Evolutionary conservation across 208 protist genomes (phyloP).

Genomic region (Novymonas esmeraldas): DNA sequence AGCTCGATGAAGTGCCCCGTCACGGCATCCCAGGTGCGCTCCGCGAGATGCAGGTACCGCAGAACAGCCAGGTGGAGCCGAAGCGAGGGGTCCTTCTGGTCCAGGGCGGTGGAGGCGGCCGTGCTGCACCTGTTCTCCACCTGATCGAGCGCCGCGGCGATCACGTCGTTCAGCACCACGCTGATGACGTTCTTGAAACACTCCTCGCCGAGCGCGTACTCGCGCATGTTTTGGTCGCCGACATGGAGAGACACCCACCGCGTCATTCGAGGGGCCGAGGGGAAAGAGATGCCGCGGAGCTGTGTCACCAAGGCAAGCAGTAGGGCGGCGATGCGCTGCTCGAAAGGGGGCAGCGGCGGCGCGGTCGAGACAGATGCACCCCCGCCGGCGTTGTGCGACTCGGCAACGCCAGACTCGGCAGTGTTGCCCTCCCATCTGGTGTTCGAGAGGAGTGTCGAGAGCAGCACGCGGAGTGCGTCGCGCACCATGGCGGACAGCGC

Average conservation of each 20-base stretch:
- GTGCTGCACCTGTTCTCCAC: constrained; percentile 6
- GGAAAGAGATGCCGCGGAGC: constrained; percentile 15
- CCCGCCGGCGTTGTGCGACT: no score
- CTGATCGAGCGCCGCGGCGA: constrained; percentile 3
- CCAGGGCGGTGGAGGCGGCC: not conserved
- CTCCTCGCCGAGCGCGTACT: constrained; percentile 18
- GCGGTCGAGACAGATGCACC: no score
- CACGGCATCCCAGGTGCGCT: constrained; percentile 24
- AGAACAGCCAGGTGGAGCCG: constrained; percentile 5
- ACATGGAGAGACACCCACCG: constrained; percentile 26
- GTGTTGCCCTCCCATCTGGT: not conserved
- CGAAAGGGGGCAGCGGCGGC: constrained; percentile 1
- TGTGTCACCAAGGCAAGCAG: constrained; percentile 17
- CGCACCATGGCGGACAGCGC: constrained; percentile 13
- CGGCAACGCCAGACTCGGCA: not conserved
- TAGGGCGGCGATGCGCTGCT: constrained; percentile 13
- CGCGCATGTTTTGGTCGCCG: constrained; percentile 24
- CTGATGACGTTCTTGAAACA: constrained; percentile 16
- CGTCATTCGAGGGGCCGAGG: constrained; percentile 10
- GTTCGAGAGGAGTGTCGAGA: constrained; percentile 12
- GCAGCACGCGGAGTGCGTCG: constrained; percentile 15
- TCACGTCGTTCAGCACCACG: constrained; percentile 21
- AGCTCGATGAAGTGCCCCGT: constrained; percentile 21
- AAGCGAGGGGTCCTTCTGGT: constrained; percentile 9
- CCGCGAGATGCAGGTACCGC: constrained; percentile 22